Percentiles rank a stretch among this genome's conserved stretches.
Evolutionary conservation across 768 basidiomycete species (phyloP).

Genomic region (Russula brevipes): DNA sequence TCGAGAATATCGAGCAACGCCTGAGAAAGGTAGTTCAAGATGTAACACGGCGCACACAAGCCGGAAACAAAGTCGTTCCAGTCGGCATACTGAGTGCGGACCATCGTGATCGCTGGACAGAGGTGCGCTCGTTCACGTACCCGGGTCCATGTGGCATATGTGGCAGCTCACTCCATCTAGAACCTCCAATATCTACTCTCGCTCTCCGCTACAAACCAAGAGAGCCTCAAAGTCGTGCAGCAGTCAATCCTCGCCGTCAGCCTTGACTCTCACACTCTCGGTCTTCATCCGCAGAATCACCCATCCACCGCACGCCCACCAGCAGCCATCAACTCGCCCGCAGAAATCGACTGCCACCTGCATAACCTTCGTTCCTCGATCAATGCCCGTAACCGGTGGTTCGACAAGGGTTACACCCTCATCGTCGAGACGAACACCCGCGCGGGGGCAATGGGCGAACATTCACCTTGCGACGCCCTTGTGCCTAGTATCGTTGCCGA

Average conservation of each 20-base stretch:
- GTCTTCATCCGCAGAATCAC: constrained; percentile 32
- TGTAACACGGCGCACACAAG: constrained; percentile 44
- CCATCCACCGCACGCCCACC: background rate
- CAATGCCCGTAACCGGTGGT: constrained; percentile 76
- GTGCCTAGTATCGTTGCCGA: constrained; percentile 85
- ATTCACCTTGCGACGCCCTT: constrained; percentile 85
- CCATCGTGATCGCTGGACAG: constrained; percentile 75
- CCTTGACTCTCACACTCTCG: constrained; percentile 62
- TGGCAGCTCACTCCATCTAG: constrained; percentile 35
- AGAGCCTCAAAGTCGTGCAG: constrained; percentile 58
- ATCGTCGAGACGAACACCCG: constrained; percentile 81
- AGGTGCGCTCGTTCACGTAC: constrained; percentile 41
- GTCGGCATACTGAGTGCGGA: constrained; percentile 76
- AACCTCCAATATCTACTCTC: constrained; percentile 65
- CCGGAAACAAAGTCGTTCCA: constrained; percentile 52
- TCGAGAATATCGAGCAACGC: constrained; percentile 41
- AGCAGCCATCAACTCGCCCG: constrained; percentile 22
- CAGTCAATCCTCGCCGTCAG: constrained; percentile 75
- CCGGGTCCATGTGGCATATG: background rate
- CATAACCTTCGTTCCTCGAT: constrained; percentile 62
- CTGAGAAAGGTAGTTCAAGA: constrained; percentile 50
- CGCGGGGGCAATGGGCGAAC: constrained; percentile 85
- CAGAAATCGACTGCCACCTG: constrained; percentile 65
- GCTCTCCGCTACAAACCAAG: constrained; percentile 59
- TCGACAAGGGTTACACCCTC: constrained; percentile 80